phyloP scores from a whole-genome alignment of 176 grass and related monocot genomes.

The Rhynchospora tenuis region DNA sequence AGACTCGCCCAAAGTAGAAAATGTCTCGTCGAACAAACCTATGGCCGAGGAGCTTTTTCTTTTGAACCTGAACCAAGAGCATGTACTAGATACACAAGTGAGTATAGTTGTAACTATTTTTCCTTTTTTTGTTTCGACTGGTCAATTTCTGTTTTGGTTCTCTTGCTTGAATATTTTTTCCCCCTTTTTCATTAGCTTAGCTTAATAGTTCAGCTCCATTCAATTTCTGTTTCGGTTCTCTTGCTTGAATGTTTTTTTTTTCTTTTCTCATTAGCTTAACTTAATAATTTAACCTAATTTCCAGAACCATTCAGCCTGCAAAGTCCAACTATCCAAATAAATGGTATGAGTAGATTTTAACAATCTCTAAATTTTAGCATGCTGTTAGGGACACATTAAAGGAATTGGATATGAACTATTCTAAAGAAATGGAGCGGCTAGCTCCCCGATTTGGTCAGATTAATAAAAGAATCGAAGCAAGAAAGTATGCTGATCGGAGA shows the following conservation, averaged over 20 bases:
- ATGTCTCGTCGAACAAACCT: conserved; percentile 59
- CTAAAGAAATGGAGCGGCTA: conserved; percentile 68
- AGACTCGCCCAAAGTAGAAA: conserved; percentile 16
- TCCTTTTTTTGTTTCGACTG: conserved; percentile 18
- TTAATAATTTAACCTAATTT: conserved; percentile 13
- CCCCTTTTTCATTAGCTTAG: too few relatives aligned
- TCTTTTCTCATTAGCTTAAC: conserved; percentile 18
- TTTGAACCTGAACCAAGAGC: conserved; percentile 61
- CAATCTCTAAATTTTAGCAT: conserved; percentile 44
- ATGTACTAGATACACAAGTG: conserved; percentile 62
- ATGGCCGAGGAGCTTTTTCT: conserved; percentile 62
- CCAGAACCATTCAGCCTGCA: not conserved
- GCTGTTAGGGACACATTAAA: conserved; percentile 55
- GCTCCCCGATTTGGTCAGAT: conserved; percentile 46
- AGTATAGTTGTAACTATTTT: conserved; percentile 6
- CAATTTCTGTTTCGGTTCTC: too few relatives aligned
- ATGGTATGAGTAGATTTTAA: not conserved
- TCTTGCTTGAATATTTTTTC: too few relatives aligned
- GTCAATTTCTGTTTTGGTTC: not conserved
- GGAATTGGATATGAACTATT: conserved; percentile 39
- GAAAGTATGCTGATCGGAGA: conserved; percentile 65
- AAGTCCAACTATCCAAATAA: not conserved
- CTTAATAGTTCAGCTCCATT: too few relatives aligned
- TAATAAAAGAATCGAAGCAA: conserved; percentile 62
- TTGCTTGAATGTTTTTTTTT: not conserved